These are phyloP conservation scores for Colletotrichum melonis DNA, from an alignment of 2,329 filamentous ascomycete species.

Conservation along the genomic window DNA sequence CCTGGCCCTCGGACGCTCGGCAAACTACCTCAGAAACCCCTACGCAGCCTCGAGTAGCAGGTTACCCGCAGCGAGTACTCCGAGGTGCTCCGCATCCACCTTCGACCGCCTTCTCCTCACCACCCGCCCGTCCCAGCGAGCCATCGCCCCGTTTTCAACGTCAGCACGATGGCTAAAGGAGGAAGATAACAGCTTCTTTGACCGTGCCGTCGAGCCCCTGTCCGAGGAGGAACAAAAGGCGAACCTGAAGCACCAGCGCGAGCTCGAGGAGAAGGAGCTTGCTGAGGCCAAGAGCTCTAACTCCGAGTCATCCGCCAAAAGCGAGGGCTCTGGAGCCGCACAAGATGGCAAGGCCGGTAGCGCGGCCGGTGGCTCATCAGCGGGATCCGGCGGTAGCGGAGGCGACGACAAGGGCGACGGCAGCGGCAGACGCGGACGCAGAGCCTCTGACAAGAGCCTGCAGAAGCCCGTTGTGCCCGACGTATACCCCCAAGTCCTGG, in stretches of 20 bases:
- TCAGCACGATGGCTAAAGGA: constrained; percentile 45
- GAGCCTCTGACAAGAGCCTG: constrained; percentile 77
- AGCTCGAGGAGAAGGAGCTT: constrained; percentile 59
- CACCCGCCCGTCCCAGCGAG: constrained; percentile 40
- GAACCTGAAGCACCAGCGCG: constrained; percentile 59
- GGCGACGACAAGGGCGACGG: constrained; percentile 61
- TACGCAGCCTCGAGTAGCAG: constrained; percentile 38
- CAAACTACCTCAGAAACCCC: constrained; percentile 41
- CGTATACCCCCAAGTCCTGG: constrained; percentile 96
- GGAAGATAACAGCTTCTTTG: constrained; percentile 60
- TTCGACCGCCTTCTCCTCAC: constrained; percentile 46
- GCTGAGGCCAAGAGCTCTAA: constrained; percentile 56
- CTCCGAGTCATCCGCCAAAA: constrained; percentile 57
- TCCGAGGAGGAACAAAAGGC: constrained; percentile 65
- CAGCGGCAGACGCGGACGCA: constrained; percentile 75
- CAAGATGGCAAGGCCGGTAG: constrained; percentile 68
- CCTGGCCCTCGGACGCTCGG: constrained; percentile 50
- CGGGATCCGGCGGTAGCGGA: constrained; percentile 60
- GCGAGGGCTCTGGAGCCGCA: constrained; percentile 48
- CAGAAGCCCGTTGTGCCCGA: constrained; percentile 93
- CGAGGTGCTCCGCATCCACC: constrained; percentile 38
- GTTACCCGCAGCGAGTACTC: constrained; percentile 26
- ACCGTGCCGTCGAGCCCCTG: constrained; percentile 60
- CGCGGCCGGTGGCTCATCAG: constrained; percentile 65
- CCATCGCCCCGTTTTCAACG: constrained; percentile 50